These are phyloP conservation scores for Sarocladium kiliense DNA, from an alignment of 2,329 filamentous ascomycete species.

Conservation along the genomic window DNA sequence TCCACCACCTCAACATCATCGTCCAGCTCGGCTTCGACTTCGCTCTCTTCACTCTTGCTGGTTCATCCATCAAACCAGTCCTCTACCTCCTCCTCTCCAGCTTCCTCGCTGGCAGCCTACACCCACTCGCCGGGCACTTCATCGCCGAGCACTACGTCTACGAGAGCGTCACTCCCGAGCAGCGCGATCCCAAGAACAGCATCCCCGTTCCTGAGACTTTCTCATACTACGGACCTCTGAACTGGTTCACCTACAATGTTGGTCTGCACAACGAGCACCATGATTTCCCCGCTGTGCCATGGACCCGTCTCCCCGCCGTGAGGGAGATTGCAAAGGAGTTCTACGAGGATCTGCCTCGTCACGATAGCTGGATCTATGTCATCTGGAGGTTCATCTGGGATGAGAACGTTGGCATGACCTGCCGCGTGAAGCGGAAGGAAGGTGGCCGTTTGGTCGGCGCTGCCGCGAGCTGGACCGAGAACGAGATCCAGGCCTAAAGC, in stretches of 20 bases:
- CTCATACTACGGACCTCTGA: constrained; percentile 92
- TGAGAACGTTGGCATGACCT: constrained; percentile 81
- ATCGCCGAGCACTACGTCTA: constrained; percentile 97
- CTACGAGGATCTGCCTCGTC: constrained; percentile 79
- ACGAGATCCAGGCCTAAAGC: constrained; percentile 61
- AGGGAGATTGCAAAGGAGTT: constrained; percentile 83
- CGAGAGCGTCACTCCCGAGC: constrained; percentile 51
- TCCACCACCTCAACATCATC: constrained; percentile 77
- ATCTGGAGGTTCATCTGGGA: constrained; percentile 96
- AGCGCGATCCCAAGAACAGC: constrained; percentile 51
- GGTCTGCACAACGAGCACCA: constrained; percentile 98
- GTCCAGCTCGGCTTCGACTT: constrained; percentile 76
- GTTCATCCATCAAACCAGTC: constrained; percentile 54
- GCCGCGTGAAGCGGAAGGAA: constrained; percentile 85
- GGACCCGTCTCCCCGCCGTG: constrained; percentile 77
- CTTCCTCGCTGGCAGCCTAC: constrained; percentile 88
- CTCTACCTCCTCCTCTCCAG: constrained; percentile 83
- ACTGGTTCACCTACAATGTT: constrained; percentile 93
- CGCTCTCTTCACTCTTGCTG: constrained; percentile 52
- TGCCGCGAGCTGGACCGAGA: constrained; percentile 53
- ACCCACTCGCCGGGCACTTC: constrained; percentile 95
- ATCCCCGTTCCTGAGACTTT: constrained; percentile 85
- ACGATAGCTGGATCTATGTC: constrained; percentile 86
- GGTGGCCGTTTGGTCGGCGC: constrained; percentile 60
- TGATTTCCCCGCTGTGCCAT: constrained; percentile 94